Evolutionary conservation across 768 basidiomycete genomes (phyloP).

Genomic region (Gloeophyllum trabeum): DNA sequence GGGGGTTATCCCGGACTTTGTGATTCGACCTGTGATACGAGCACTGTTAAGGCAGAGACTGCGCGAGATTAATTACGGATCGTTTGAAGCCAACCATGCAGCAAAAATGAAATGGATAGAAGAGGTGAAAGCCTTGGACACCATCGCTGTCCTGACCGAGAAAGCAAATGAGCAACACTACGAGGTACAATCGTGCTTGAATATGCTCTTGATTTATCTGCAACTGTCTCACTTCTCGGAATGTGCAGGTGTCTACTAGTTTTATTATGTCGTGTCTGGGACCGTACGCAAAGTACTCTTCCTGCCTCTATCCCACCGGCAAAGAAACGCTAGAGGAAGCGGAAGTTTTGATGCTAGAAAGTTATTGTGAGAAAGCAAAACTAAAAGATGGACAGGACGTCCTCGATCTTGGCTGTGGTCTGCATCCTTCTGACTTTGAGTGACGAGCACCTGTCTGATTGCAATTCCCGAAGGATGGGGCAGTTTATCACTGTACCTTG

Average conservation of each 20-base stretch:
- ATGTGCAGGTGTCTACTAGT: slow-evolving; percentile 35
- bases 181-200: slow-evolving; percentile 35
- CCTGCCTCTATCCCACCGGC: slow-evolving; percentile 52
- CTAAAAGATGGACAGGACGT: slow-evolving; percentile 50
- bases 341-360: slow-evolving; percentile 53
- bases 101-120: slow-evolving; percentile 62
- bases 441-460: background rate
- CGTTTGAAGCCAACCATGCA: slow-evolving; percentile 47
- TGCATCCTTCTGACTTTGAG: slow-evolving; percentile 1
- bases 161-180: slow-evolving; percentile 74
- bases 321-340: slow-evolving; percentile 50
- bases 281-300: slow-evolving; percentile 55
- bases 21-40: slow-evolving; percentile 35
- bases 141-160: slow-evolving; percentile 50
- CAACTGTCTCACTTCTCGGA: background rate
- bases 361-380: slow-evolving; percentile 54
- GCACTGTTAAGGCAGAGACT: slow-evolving; percentile 40
- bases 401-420: slow-evolving; percentile 60
- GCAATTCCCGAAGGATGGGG: slow-evolving; percentile 41
- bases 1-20: slow-evolving; percentile 54
- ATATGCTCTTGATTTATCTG: background rate
- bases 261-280: slow-evolving; percentile 62
- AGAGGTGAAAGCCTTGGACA: slow-evolving; percentile 31
- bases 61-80: slow-evolving; percentile 48
- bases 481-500: slow-evolving; percentile 55